These are phyloP conservation scores for Neurospora sp. DNA, from an alignment of 495 filamentous ascomycete species.

Conservation along the genomic window DNA sequence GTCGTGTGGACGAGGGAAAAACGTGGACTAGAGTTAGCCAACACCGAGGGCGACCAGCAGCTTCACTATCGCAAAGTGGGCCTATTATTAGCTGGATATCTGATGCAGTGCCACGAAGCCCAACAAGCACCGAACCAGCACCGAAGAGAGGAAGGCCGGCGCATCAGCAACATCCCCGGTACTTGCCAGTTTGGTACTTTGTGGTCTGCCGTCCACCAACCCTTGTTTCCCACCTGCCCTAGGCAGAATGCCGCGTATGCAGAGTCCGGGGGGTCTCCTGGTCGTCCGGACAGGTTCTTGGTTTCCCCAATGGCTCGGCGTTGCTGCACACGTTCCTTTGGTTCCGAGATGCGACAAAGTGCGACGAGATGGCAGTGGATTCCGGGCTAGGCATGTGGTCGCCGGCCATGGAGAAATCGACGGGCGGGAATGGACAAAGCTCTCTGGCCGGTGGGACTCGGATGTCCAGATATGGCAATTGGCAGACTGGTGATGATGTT, in stretches of 20 bases:
- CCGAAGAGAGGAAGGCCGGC: not conserved
- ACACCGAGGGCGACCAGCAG: conserved; percentile 7
- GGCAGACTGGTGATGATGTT: not conserved
- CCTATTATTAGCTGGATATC: conserved; percentile 23
- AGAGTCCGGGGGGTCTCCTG: not conserved
- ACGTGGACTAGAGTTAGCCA: conserved; percentile 23
- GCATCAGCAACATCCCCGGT: conserved; percentile 3
- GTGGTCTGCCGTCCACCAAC: not conserved
- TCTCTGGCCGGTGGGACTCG: not conserved
- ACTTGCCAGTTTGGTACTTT: not conserved
- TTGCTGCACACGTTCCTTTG: not conserved
- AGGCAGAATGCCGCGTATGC: not conserved
- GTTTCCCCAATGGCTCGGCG: not conserved
- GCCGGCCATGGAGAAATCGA: not conserved
- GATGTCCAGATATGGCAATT: not conserved
- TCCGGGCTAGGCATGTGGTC: not conserved
- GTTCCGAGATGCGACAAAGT: not conserved
- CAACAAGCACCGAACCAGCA: conserved; percentile 5
- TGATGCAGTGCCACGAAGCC: conserved; percentile 25
- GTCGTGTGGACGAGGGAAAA: conserved; percentile 6
- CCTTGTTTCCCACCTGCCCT: not conserved
- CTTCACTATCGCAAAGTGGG: conserved; percentile 10
- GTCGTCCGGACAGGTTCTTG: not conserved
- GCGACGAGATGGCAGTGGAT: not conserved
- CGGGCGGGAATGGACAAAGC: not conserved